Percentiles rank a stretch among this genome's conserved stretches.
Conservation (phyloP, 257 asterid genomes). For the Fraxinus cuspidata region DNA sequence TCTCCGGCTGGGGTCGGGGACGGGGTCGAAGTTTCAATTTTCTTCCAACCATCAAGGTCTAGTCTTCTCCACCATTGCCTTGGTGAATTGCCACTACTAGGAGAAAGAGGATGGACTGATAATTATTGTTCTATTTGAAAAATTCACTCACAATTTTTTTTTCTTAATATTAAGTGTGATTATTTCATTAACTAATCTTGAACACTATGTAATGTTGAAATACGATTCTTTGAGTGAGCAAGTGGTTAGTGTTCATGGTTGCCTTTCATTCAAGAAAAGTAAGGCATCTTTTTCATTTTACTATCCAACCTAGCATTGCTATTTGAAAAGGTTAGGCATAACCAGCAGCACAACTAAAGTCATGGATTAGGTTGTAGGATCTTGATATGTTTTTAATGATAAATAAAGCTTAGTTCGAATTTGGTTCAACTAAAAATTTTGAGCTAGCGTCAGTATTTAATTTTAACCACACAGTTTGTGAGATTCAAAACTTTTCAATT, state of each 20-base stretch:
- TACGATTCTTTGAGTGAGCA: constrained; percentile 51
- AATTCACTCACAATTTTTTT: constrained; percentile 8
- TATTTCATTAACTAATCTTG: constrained; percentile 25
- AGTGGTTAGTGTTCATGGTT: constrained; percentile 69
- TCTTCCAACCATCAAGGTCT: constrained; percentile 25
- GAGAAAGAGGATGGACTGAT: constrained; percentile 35
- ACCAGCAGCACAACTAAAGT: constrained; percentile 54
- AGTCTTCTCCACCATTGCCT: constrained; percentile 54
- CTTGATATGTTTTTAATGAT: constrained; percentile 21
- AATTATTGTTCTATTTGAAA: constrained; percentile 35
- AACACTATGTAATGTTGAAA: constrained; percentile 33
- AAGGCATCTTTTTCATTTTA: constrained; percentile 29
- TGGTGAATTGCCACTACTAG: constrained; percentile 75
- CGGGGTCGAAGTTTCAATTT: constrained; percentile 14
- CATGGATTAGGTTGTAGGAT: constrained; percentile 55
- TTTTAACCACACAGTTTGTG: too few species aligned
- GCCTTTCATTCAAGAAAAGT: constrained; percentile 76
- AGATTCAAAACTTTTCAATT: too few species aligned
- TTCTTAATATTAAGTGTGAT: constrained; percentile 20
- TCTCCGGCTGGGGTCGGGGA: constrained; percentile 6
- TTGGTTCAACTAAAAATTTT: too few species aligned
- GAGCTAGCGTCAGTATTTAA: too few species aligned
- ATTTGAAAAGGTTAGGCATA: constrained; percentile 36
- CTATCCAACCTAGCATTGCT: constrained; percentile 13
- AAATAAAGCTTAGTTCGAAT: not conserved